Evolutionary conservation across 495 filamentous ascomycete species (phyloP).

Genomic region (Stereocaulon alpinum): DNA sequence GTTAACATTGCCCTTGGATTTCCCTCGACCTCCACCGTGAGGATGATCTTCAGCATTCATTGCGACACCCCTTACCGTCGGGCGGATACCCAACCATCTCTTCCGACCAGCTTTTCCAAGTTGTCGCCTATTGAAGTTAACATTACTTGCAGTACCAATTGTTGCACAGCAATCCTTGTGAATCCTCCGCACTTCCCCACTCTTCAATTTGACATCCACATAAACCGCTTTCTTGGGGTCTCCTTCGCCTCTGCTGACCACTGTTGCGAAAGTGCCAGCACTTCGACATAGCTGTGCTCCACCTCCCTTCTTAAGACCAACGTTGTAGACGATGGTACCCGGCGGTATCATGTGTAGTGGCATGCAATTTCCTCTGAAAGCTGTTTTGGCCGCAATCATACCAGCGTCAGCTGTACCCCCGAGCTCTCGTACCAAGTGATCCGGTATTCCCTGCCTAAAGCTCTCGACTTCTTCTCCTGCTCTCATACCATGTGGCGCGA

Average conservation of each 20-base stretch:
- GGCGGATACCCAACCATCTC: conserved; percentile 85
- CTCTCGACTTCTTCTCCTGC: conserved; percentile 86
- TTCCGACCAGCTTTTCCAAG: conserved; percentile 90
- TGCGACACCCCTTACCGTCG: conserved; percentile 89
- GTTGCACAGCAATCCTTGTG: conserved; percentile 88
- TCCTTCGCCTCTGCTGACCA: conserved; percentile 63
- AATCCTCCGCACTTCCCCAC: conserved; percentile 80
- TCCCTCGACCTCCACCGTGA: conserved; percentile 96
- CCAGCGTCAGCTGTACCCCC: conserved; percentile 85
- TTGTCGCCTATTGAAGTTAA: conserved; percentile 77
- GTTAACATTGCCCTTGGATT: conserved; percentile 93
- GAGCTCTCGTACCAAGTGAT: conserved; percentile 76
- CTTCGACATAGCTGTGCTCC: conserved; percentile 86
- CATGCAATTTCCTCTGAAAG: conserved; percentile 88
- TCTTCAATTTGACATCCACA: conserved; percentile 75
- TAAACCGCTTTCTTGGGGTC: conserved; percentile 28
- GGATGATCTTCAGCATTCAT: conserved; percentile 98
- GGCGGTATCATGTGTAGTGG: conserved; percentile 90
- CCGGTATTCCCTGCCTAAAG: conserved; percentile 78
- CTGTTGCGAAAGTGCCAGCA: conserved; percentile 80
- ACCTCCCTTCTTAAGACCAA: conserved; percentile 62
- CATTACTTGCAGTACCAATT: conserved; percentile 85
- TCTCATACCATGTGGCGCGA: conserved; percentile 86
- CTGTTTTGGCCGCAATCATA: conserved; percentile 87
- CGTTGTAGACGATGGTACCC: conserved; percentile 79